Evolutionary conservation across 2,329 filamentous ascomycete genomes (phyloP).

Genomic region (Aspergillus cejpii): DNA sequence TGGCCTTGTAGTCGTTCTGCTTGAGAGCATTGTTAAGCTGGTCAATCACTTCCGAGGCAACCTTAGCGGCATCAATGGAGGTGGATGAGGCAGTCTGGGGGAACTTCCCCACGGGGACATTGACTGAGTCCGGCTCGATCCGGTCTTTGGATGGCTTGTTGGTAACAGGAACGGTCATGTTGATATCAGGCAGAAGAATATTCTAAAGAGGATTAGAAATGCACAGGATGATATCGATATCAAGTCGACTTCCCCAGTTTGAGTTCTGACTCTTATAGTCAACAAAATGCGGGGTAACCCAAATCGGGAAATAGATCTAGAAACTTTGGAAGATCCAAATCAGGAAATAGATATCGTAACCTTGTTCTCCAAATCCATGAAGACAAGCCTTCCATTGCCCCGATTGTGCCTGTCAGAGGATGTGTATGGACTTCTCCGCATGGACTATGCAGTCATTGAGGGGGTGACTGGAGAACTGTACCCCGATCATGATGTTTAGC

Average conservation of each 20-base stretch:
- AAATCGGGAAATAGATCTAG: too few species aligned
- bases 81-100: conserved; percentile 34
- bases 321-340: too few species aligned
- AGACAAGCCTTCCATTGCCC: too few species aligned
- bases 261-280: too few species aligned
- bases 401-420: too few species aligned
- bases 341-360: too few species aligned
- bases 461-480: too few species aligned
- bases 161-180: conserved; percentile 1
- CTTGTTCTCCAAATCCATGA: too few species aligned
- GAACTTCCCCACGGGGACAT: conserved; percentile 43
- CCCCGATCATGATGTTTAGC: too few species aligned
- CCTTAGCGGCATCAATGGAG: conserved; percentile 30
- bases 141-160: conserved; percentile 36
- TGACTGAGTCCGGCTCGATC: conserved; percentile 50
- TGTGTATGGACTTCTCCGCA: too few species aligned
- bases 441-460: too few species aligned
- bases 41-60: conserved; percentile 35
- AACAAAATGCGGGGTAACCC: not conserved
- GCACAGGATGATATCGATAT: not conserved
- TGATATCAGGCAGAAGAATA: not conserved
- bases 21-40: conserved; percentile 38
- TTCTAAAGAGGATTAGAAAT: not conserved
- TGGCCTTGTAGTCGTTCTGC: conserved; percentile 27
- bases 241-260: not conserved